Conservation (phyloP, 1,284 basidiomycete genomes). For the Inonotus obliquus region DNA sequence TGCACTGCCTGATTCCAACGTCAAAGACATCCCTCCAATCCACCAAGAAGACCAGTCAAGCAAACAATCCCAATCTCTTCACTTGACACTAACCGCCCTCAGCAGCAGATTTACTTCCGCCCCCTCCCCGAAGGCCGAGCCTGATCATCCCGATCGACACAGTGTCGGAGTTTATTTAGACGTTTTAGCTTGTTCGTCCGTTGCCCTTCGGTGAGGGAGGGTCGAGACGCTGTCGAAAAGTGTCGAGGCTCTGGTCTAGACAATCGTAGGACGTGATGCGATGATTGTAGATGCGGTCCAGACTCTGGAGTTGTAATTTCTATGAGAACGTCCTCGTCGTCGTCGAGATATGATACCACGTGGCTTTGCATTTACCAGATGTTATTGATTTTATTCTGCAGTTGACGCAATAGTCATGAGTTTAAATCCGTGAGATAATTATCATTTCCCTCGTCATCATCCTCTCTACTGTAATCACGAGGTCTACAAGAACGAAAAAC, state of each 20-base stretch:
- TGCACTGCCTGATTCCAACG: not conserved
- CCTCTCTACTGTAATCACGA: too few species aligned
- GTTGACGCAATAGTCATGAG: not conserved
- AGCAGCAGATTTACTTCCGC: not conserved
- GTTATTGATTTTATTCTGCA: not conserved
- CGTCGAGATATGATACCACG: too few species aligned
- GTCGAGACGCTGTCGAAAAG: not conserved
- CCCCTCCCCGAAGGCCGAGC: not conserved
- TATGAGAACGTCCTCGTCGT: too few species aligned
- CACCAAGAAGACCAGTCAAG: not conserved
- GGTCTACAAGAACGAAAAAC: too few species aligned
- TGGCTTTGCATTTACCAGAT: too few species aligned
- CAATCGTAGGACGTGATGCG: not conserved
- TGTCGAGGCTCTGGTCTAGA: not conserved
- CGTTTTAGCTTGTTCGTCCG: constrained; percentile 1
- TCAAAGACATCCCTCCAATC: not conserved
- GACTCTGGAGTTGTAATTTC: too few species aligned
- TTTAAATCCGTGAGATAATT: too few species aligned
- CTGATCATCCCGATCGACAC: not conserved
- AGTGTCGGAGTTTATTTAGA: not conserved
- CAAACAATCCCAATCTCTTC: not conserved
- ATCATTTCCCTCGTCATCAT: too few species aligned
- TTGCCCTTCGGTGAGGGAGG: not conserved
- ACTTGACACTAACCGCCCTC: not conserved
- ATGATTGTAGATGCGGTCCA: not conserved